These are phyloP conservation scores for Colletotrichum navitas DNA, from an alignment of 2,329 filamentous ascomycete genomes.

Conservation along the genomic window DNA sequence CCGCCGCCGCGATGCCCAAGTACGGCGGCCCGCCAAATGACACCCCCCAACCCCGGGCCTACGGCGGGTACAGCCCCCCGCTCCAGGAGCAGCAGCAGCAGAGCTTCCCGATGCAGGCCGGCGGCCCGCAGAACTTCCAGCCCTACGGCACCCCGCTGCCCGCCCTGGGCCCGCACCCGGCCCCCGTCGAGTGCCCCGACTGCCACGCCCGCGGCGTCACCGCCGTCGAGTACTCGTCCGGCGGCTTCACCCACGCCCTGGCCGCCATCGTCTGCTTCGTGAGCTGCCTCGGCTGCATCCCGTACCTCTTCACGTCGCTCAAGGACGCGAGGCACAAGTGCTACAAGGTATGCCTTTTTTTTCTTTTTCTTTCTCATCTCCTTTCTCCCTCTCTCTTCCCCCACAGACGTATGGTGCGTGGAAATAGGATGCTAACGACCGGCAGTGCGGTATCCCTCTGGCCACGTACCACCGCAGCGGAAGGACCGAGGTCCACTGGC, in stretches of 20 bases:
- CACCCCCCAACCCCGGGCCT: not conserved
- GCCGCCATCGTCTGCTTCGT: conserved; percentile 44
- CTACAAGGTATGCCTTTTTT: conserved; percentile 38
- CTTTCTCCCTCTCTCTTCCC: not conserved
- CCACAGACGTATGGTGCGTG: not conserved
- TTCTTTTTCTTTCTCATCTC: not conserved
- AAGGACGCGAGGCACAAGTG: conserved; percentile 46
- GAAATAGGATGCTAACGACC: conserved; percentile 27
- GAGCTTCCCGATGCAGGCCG: conserved; percentile 7
- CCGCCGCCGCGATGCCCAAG: conserved; percentile 24
- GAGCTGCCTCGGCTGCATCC: conserved; percentile 45
- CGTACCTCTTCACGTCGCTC: conserved; percentile 43
- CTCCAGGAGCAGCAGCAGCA: conserved; percentile 20
- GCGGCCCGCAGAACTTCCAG: conserved; percentile 37
- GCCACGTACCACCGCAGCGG: conserved; percentile 47
- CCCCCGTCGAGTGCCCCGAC: conserved; percentile 44
- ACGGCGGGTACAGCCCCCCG: conserved; percentile 21
- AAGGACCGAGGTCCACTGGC: conserved; percentile 45
- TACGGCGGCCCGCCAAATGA: conserved; percentile 25
- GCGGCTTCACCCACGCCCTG: conserved; percentile 45
- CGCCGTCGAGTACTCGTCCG: conserved; percentile 42
- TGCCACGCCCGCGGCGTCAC: conserved; percentile 44
- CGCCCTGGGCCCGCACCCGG: conserved; percentile 42
- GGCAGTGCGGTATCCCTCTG: conserved; percentile 44
- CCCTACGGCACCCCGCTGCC: conserved; percentile 43